These are phyloP conservation scores for Cystobasidium onofrii DNA, from an alignment of 768 basidiomycete genomes.

Conservation along the genomic window DNA sequence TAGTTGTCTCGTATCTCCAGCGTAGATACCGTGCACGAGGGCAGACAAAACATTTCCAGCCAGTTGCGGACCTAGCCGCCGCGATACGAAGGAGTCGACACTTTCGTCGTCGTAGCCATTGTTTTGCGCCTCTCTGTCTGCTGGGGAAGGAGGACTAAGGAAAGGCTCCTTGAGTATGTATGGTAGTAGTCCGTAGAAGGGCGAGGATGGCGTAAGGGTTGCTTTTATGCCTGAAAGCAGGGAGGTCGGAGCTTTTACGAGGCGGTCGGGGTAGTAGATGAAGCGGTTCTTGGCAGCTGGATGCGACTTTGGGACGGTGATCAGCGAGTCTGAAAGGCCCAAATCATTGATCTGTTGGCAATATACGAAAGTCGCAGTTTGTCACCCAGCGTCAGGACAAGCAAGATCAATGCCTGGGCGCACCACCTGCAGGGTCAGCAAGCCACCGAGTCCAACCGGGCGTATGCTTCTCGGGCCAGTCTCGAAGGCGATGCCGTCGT, in stretches of 20 bases:
- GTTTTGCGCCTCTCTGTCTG: conserved; percentile 23
- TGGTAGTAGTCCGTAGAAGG: conserved; percentile 50
- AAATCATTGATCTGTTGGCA: conserved; percentile 74
- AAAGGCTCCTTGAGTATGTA: conserved; percentile 59
- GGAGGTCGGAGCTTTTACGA: conserved; percentile 53
- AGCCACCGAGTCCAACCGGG: conserved; percentile 56
- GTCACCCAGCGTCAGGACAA: too few relatives aligned
- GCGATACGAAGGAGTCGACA: conserved; percentile 64
- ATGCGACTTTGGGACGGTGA: conserved; percentile 61
- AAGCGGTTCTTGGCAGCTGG: conserved; percentile 71
- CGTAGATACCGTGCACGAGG: conserved; percentile 86
- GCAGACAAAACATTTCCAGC: conserved; percentile 70
- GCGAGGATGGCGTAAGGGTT: conserved; percentile 45
- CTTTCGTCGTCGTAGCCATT: conserved; percentile 58
- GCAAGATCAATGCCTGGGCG: conserved; percentile 42
- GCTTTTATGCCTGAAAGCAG: conserved; percentile 47
- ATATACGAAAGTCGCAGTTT: too few relatives aligned
- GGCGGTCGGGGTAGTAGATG: conserved; percentile 54
- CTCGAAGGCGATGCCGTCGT: conserved; percentile 58
- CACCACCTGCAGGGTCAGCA: conserved; percentile 69
- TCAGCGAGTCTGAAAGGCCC: conserved; percentile 54
- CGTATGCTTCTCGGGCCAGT: conserved; percentile 77
- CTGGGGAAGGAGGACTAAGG: conserved; percentile 31
- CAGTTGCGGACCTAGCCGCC: conserved; percentile 64
- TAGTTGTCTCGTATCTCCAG: conserved; percentile 66